Percentiles rank a stretch among this genome's conserved stretches.
Conservation (phyloP, 1,139 yeast genomes). For the Pichia inconspicua region DNA sequence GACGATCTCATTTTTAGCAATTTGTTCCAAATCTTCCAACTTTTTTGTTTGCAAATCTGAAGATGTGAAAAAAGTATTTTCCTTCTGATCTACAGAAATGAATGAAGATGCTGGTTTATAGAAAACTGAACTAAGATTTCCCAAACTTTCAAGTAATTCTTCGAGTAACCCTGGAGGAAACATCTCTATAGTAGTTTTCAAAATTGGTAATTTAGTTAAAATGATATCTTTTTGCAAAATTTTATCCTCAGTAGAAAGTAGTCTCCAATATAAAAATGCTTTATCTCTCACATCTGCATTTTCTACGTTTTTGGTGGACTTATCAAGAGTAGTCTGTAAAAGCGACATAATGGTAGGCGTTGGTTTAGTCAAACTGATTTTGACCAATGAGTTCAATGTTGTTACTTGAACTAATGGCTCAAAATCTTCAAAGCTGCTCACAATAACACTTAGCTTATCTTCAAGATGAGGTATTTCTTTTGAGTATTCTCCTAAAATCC, state of each 20-base stretch:
- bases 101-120: slow-evolving; percentile 75
- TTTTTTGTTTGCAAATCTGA: slow-evolving; percentile 28
- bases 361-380: slow-evolving; percentile 48
- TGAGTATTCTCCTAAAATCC: slow-evolving; percentile 88
- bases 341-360: slow-evolving; percentile 39
- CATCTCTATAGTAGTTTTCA: slow-evolving; percentile 61
- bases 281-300: slow-evolving; percentile 92
- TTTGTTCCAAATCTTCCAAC: slow-evolving; percentile 67
- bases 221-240: slow-evolving; percentile 43
- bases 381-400: slow-evolving; percentile 71
- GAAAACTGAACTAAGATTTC: slow-evolving; percentile 83
- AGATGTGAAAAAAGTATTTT: slow-evolving; percentile 15
- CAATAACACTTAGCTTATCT: slow-evolving; percentile 40
- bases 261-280: slow-evolving; percentile 92
- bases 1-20: slow-evolving; percentile 73
- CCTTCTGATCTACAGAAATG: slow-evolving; percentile 37
- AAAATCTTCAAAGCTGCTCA: slow-evolving; percentile 61
- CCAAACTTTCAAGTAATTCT: slow-evolving; percentile 64
- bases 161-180: slow-evolving; percentile 65
- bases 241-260: slow-evolving; percentile 46
- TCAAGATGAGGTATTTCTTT: slow-evolving; percentile 53
- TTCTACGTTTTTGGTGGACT: slow-evolving; percentile 73
- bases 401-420: slow-evolving; percentile 71
- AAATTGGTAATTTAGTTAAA: slow-evolving; percentile 58
- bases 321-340: slow-evolving; percentile 65